Evolutionary conservation across 805 yeast species (phyloP), one percentile per base, ranked within the genome.

Genomic region (Schwanniomyces sp.): DNA sequence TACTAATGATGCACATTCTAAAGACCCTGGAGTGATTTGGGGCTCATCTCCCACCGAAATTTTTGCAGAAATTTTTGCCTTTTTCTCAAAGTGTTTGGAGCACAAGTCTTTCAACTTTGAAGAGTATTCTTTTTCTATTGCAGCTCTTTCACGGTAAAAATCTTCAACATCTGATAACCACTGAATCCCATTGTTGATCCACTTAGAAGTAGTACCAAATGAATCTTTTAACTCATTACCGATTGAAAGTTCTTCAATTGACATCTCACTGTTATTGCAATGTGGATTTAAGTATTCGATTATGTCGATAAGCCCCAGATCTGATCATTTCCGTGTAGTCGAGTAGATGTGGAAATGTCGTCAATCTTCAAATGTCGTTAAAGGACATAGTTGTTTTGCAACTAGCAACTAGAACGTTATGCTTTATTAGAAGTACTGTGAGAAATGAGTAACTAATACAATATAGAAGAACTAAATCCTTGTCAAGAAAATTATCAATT

Each of bases 21-120:
- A 72, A 0, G 97, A 90, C 0, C 99, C 99, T 0, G 99, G 98
- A 0, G 99, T 94, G 38, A 88, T 80, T 37, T 83, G 79, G 0
- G 99, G 99, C 14, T 80, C 80, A 50, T 89, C 96, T 24, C 99
- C 99, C 2, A 94, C 99, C 39, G 91, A 82, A 26, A 94, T 66
- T 11, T 70, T 63, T 0, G 92, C 80, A 9, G 89, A 74, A 14
- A 75, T 66, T 53, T 82, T 81, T 41, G 96, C 86, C 62, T 91
- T 91, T 64, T 82, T 86, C 49, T 83, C 85, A 56, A 89, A 83
- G 52, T 83, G 87, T 50, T 84, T 88, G 44, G 82, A 69, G 39
- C 89, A 76, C 49, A 94, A 67, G 8, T 78, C 77, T 45, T 79
- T 75, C 47, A 94, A 72, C 54, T 82, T 86, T 14, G 75, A 69